Evolutionary conservation across 192 early-diverging fungal species (phyloP), one percentile per base, ranked within the genome.

Genomic region (Backusella tuberculispora): DNA sequence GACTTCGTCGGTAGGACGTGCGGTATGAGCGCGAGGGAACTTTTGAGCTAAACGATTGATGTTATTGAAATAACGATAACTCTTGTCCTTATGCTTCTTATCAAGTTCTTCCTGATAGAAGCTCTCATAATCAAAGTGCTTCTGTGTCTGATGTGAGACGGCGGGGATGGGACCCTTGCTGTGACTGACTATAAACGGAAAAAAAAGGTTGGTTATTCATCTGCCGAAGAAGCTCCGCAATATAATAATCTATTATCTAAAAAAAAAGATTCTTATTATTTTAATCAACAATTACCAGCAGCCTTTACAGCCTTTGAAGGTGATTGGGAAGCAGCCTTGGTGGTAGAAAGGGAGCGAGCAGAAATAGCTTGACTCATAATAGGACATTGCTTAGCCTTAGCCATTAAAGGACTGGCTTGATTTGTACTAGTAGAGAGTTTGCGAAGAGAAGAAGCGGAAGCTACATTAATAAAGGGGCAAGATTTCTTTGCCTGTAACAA

Each of bases 51-150:
- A 86, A 44, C 98, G 93, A 84, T 99, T 99, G 88, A 99, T 98
- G 89, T 99, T 99, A 92, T 99, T 99, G 83, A 99, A 99, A 87
- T 98, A 99, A 78, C 98, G 93, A 88, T 99, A 99, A 77, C 90
- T 92, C 88, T 95, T 94, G 91, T 99, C 96, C 76, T 89, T 87
- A 80, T 97, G 95, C 85, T 99, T 99, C 90, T 96, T 96, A 47
- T 96, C 92, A 46, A 99, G 80, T 83, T 96, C 92, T 29, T 76
- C 77, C 74, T 91, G 85, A 84, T 96, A 99, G 74, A 93, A 86
- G 50, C 85, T 83, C 81, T 98, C 96, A 83, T 99, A 99, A 82
- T 98, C 94, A 78, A 98, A 99, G 47, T 75, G 40, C 50, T 85
- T 81, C 13, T 84, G 78, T 15, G 82, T 78, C 43, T 48, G 67